Conservation (phyloP, 176 grass and related monocot species). For the Rhynchospora pubera region DNA sequence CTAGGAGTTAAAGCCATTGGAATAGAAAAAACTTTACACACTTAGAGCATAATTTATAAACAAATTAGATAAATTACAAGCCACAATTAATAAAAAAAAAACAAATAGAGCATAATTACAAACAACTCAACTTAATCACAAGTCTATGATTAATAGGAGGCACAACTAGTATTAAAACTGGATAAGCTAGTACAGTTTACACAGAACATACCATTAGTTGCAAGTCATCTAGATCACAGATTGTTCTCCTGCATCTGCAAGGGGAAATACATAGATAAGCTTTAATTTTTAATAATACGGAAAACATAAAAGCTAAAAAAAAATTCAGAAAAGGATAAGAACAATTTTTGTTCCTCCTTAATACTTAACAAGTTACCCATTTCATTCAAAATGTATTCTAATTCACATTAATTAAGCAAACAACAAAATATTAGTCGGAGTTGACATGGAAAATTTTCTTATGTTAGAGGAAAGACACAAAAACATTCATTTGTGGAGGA, state of each 20-base stretch:
- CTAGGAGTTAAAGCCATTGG: no score
- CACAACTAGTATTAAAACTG: not conserved
- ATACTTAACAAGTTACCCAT: not conserved
- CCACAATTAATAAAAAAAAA: not conserved
- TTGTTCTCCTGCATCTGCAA: constrained; percentile 71
- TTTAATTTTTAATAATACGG: not conserved
- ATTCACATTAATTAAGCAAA: not conserved
- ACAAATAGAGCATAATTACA: not conserved
- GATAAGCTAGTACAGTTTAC: not conserved
- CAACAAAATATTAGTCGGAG: not conserved
- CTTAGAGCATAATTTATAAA: not conserved
- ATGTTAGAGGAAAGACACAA: no score
- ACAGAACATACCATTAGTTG: not conserved
- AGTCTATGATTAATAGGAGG: not conserved
- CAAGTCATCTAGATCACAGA: constrained; percentile 48
- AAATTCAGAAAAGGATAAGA: not conserved
- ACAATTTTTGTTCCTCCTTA: not conserved
- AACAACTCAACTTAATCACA: not conserved
- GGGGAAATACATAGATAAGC: constrained; percentile 34
- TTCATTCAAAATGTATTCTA: not conserved
- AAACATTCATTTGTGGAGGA: no score
- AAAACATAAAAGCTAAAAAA: constrained; percentile 4
- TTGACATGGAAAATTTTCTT: not conserved
- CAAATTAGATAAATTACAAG: not conserved
- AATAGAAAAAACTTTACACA: not conserved